These are phyloP conservation scores for Chytriomyces confervae DNA, from an alignment of 192 early-diverging fungal species.

Conservation along the genomic window DNA sequence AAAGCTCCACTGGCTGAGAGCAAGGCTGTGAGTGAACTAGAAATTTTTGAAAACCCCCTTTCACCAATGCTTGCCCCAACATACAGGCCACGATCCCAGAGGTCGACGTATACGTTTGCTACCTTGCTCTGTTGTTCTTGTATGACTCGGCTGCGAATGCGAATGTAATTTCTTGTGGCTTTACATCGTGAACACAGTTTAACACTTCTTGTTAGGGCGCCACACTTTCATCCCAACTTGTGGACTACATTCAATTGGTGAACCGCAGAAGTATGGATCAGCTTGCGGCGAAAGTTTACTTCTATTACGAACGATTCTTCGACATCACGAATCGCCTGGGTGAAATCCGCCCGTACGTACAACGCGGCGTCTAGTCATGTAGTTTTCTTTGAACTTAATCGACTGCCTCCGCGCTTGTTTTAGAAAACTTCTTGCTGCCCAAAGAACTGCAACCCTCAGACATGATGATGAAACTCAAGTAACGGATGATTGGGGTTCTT, in stretches of 20 bases:
- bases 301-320: conserved; percentile 92
- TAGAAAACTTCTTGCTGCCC: conserved; percentile 76
- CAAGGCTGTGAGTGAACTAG: too few relatives aligned
- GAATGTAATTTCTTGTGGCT: neutral
- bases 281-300: conserved; percentile 87
- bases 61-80: too few relatives aligned
- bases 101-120: conserved; percentile 82
- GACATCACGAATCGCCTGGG: conserved; percentile 75
- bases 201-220: conserved; percentile 53
- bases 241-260: conserved; percentile 64
- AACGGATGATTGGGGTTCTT: neutral
- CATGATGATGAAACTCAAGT: conserved; percentile 90
- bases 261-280: conserved; percentile 93
- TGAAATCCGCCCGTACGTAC: conserved; percentile 74
- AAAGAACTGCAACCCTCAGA: conserved; percentile 89
- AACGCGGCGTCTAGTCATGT: neutral
- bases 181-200: conserved; percentile 29
- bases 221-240: conserved; percentile 67
- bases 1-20: too few relatives aligned
- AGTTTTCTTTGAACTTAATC: neutral
- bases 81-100: conserved; percentile 62
- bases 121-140: conserved; percentile 80
- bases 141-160: conserved; percentile 62
- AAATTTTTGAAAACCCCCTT: too few relatives aligned
- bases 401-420: neutral